Conservation (phyloP, 2,329 filamentous ascomycete genomes). For the Penicillium digitatum region DNA sequence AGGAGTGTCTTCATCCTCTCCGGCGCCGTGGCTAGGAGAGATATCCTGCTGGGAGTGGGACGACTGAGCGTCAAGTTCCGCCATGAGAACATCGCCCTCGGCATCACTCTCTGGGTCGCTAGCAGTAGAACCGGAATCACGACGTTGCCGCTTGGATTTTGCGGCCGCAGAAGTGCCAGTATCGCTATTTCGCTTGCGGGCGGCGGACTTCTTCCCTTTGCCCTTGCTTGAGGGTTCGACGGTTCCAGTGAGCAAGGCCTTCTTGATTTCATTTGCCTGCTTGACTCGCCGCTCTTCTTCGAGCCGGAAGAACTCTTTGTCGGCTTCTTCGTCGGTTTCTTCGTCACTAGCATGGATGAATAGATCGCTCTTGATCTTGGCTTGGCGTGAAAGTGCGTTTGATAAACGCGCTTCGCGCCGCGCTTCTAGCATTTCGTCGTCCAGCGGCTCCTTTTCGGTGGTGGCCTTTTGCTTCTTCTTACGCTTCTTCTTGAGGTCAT, state of each 20-base stretch:
- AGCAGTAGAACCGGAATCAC: constrained; percentile 15
- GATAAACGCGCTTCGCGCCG: constrained; percentile 59
- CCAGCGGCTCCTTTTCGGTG: constrained; percentile 54
- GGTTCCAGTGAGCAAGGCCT: constrained; percentile 44
- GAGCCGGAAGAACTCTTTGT: constrained; percentile 69
- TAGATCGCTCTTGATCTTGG: constrained; percentile 77
- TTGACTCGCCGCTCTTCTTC: constrained; percentile 65
- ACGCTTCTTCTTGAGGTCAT: constrained; percentile 59
- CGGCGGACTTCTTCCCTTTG: constrained; percentile 28
- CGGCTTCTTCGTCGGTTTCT: constrained; percentile 73
- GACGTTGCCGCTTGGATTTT: constrained; percentile 32
- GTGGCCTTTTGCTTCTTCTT: constrained; percentile 51
- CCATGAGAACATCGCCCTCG: constrained; percentile 34
- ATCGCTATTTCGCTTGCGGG: constrained; percentile 32
- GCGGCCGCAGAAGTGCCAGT: constrained; percentile 21
- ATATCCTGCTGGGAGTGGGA: constrained; percentile 14
- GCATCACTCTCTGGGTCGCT: constrained; percentile 21
- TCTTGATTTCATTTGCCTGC: constrained; percentile 49
- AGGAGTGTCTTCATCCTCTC: constrained; percentile 23
- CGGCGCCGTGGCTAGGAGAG: constrained; percentile 16
- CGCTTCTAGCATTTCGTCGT: constrained; percentile 58
- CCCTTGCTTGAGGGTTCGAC: constrained; percentile 28
- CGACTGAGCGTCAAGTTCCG: constrained; percentile 19
- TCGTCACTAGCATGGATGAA: constrained; percentile 84
- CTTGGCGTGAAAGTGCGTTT: constrained; percentile 70